A percentile compares a stretch with the other conserved stretches of the same genome.
Conservation (phyloP, 768 basidiomycete genomes). For the Kwoniella heveanensis region DNA sequence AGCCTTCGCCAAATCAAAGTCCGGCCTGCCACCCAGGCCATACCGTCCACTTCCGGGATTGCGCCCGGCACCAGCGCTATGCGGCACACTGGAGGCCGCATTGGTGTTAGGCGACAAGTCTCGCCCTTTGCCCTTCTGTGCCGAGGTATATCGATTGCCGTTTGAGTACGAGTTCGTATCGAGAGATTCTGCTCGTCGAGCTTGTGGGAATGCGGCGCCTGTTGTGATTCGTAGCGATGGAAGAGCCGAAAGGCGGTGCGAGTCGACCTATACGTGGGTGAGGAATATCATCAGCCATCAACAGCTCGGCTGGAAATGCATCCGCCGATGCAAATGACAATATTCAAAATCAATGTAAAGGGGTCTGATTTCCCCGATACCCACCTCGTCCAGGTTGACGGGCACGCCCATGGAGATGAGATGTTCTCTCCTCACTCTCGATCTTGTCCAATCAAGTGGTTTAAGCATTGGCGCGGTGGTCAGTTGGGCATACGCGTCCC, state of each 20-base stretch:
- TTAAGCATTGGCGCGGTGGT: conserved; percentile 71
- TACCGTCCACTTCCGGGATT: conserved; percentile 42
- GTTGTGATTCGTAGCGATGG: conserved; percentile 82
- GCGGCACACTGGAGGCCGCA: conserved; percentile 41
- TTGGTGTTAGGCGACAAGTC: conserved; percentile 58
- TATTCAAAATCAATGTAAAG: too few relatives aligned
- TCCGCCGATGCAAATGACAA: too few relatives aligned
- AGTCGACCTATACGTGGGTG: conserved; percentile 47
- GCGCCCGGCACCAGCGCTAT: conserved; percentile 27
- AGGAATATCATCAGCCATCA: too few relatives aligned
- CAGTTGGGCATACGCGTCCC: conserved; percentile 73
- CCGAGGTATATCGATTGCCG: conserved; percentile 19
- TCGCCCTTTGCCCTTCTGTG: conserved; percentile 58
- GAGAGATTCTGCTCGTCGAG: conserved; percentile 17
- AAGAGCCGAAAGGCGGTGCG: conserved; percentile 57
- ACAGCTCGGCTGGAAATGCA: too few relatives aligned
- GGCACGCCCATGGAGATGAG: conserved; percentile 89
- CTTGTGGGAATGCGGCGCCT: conserved; percentile 53
- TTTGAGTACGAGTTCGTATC: conserved; percentile 16
- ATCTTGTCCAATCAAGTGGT: conserved; percentile 92
- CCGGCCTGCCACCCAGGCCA: conserved; percentile 75
- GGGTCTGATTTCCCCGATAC: conserved; percentile 11
- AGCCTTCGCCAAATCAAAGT: conserved; percentile 69
- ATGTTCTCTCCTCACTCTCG: conserved; percentile 84
- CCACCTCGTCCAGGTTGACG: conserved; percentile 89